These are phyloP conservation scores for Rhizopus sp. DNA, from an alignment of 371 early-diverging fungal genomes.

Conservation along the genomic window DNA sequence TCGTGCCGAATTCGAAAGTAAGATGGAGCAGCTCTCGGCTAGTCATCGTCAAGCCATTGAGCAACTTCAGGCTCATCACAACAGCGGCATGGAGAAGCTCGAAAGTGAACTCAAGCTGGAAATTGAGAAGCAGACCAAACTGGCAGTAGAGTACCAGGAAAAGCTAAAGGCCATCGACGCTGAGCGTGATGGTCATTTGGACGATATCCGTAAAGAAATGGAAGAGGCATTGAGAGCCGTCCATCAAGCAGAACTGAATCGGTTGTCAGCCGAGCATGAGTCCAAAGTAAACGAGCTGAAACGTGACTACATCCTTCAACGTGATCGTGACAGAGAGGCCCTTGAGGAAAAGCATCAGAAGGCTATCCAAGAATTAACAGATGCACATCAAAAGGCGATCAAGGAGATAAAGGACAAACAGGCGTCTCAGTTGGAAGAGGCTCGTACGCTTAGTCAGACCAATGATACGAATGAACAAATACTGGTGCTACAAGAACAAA, in stretches of 20 bases:
- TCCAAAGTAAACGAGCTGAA: conserved; percentile 26
- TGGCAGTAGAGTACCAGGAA: conserved; percentile 26
- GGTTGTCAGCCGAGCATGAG: conserved; percentile 20
- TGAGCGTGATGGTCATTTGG: conserved; percentile 30
- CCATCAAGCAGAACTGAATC: conserved; percentile 24
- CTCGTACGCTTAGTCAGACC: neutral
- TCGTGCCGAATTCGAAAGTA: conserved; percentile 37
- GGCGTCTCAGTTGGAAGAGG: conserved; percentile 1
- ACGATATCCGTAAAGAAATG: conserved; percentile 36
- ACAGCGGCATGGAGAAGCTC: conserved; percentile 26
- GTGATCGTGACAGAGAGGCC: conserved; percentile 23
- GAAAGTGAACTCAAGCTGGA: conserved; percentile 32
- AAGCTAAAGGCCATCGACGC: conserved; percentile 22
- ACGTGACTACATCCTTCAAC: conserved; percentile 21
- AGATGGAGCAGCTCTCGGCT: conserved; percentile 32
- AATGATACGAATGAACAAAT: neutral
- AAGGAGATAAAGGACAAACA: conserved; percentile 13
- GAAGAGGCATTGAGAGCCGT: conserved; percentile 30
- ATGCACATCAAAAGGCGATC: conserved; percentile 11
- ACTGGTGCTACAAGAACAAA: neutral
- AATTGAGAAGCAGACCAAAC: conserved; percentile 23
- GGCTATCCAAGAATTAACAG: conserved; percentile 15
- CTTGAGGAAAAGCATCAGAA: conserved; percentile 16
- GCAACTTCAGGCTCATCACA: conserved; percentile 39
- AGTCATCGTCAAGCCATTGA: conserved; percentile 45